A percentile compares a stretch with the other conserved stretches of the same genome.
These are phyloP conservation scores for Pulchroboletus neoregius DNA, from an alignment of 1,284 basidiomycete species.

Conservation along the genomic window DNA sequence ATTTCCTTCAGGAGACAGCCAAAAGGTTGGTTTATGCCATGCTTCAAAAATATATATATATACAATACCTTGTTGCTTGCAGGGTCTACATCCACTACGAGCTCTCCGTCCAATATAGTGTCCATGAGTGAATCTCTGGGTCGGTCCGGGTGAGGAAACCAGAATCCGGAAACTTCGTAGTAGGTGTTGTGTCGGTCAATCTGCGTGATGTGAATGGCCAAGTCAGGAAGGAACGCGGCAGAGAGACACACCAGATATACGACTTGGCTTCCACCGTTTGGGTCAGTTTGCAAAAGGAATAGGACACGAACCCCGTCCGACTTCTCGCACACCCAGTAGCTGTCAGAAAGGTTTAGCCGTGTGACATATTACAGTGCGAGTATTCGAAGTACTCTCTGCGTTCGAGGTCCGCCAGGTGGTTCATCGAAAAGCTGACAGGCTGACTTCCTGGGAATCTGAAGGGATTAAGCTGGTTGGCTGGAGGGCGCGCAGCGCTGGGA, in stretches of 20 bases:
- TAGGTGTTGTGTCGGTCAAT: conserved; percentile 95
- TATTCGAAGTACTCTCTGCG: conserved; percentile 65
- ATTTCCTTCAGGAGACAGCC: conserved; percentile 54
- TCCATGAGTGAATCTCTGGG: conserved; percentile 63
- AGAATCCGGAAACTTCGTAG: conserved; percentile 68
- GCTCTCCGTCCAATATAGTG: conserved; percentile 91
- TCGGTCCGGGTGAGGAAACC: conserved; percentile 85
- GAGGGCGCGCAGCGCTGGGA: not conserved
- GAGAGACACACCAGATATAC: conserved; percentile 70
- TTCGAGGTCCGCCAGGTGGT: conserved; percentile 75
- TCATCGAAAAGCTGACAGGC: conserved; percentile 79
- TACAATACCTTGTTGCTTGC: conserved; percentile 66
- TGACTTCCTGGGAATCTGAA: conserved; percentile 89
- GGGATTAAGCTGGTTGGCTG: conserved; percentile 8
- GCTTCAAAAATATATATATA: too few relatives aligned
- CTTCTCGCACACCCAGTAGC: conserved; percentile 99
- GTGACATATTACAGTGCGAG: conserved; percentile 1
- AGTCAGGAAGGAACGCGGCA: conserved; percentile 1
- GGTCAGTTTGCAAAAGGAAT: conserved; percentile 77
- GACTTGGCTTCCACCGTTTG: conserved; percentile 60
- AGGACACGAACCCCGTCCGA: conserved; percentile 96
- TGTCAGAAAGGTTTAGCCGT: conserved; percentile 34
- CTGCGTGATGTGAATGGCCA: conserved; percentile 40
- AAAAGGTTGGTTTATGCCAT: not conserved
- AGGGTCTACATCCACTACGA: conserved; percentile 88